phyloP scores from a whole-genome alignment of 2,329 filamentous ascomycete genomes.

The Aspergillus pseudonomiae region DNA sequence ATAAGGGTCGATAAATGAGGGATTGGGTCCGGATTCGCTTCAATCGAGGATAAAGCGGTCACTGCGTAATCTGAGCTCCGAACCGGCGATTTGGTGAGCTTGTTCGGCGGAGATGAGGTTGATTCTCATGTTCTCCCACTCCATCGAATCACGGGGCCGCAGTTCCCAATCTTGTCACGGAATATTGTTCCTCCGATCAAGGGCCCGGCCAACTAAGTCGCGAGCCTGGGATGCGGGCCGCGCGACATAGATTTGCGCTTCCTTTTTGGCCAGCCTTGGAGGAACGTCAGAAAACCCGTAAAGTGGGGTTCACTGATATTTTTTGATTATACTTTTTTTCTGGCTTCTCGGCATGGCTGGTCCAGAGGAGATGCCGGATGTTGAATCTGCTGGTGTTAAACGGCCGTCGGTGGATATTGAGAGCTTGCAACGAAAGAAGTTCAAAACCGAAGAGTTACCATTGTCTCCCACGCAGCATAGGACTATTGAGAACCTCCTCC shows the following conservation, averaged over 20 bases:
- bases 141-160: constrained; percentile 39
- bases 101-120: constrained; percentile 29
- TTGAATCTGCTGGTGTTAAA: constrained; percentile 31
- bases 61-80: constrained; percentile 16
- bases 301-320: not conserved
- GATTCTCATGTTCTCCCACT: constrained; percentile 10
- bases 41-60: not conserved
- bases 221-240: constrained; percentile 6
- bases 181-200: constrained; percentile 19
- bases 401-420: constrained; percentile 37
- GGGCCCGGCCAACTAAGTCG: not conserved
- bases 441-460: constrained; percentile 64
- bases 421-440: constrained; percentile 48
- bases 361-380: constrained; percentile 35
- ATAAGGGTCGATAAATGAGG: not conserved
- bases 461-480: constrained; percentile 60
- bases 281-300: not conserved
- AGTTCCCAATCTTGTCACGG: constrained; percentile 35
- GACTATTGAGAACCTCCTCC: constrained; percentile 62
- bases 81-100: constrained; percentile 30
- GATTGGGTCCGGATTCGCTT: not conserved
- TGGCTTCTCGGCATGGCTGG: constrained; percentile 36
- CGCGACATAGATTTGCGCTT: constrained; percentile 5
- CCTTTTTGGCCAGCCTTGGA: constrained; percentile 8
- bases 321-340: not conserved